phyloP scores from a whole-genome alignment of 441 rosid species.

The Kokia cookei region DNA sequence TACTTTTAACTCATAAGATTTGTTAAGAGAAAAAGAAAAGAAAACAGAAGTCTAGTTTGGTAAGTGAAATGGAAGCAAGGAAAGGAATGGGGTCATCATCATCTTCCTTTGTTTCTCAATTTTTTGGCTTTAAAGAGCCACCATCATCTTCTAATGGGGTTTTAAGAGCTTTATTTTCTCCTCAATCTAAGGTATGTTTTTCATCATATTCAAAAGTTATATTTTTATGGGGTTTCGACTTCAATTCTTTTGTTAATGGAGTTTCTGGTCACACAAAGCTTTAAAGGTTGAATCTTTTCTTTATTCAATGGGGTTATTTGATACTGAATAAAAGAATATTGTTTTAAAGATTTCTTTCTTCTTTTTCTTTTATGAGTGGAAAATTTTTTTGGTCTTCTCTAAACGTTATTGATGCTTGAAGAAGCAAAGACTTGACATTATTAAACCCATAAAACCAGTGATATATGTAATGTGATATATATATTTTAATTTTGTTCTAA shows the following conservation, averaged over 20 bases:
- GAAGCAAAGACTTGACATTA: not conserved
- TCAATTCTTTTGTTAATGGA: not conserved
- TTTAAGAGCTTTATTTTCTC: constrained; percentile 60
- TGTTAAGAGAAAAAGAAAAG: not conserved
- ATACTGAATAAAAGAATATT: not conserved
- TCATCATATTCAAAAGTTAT: not conserved
- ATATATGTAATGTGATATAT: not conserved
- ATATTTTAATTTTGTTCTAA: too few species aligned
- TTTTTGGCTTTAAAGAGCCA: constrained; percentile 63
- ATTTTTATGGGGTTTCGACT: not conserved
- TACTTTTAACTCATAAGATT: not conserved
- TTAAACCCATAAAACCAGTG: not conserved
- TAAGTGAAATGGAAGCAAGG: constrained; percentile 58
- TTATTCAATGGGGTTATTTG: not conserved
- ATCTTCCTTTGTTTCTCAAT: constrained; percentile 53
- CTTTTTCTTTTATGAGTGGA: not conserved
- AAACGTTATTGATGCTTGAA: not conserved
- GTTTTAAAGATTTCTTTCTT: not conserved
- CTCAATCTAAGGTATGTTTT: constrained; percentile 44
- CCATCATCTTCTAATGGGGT: constrained; percentile 48
- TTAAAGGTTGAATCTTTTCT: not conserved
- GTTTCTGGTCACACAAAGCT: not conserved
- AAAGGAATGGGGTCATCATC: constrained; percentile 39
- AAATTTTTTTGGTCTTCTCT: not conserved
- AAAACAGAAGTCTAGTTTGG: constrained; percentile 4